Conservation (phyloP, 2,329 filamentous ascomycete genomes). For the Didymella keratinophila region DNA sequence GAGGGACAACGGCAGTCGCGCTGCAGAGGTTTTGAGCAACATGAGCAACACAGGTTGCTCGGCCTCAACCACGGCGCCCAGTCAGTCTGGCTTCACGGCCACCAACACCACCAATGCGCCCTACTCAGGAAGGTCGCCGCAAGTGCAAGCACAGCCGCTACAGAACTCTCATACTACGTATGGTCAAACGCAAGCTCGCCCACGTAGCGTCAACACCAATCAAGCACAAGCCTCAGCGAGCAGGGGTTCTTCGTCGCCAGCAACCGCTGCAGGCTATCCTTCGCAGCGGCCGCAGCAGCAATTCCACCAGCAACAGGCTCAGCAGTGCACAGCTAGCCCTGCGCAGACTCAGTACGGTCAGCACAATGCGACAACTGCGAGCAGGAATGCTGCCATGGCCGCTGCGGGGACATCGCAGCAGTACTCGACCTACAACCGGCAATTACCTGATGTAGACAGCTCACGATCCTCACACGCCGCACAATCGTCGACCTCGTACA, state of each 20-base stretch:
- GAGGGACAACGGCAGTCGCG: slow-evolving; percentile 38
- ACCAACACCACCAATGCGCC: slow-evolving; percentile 31
- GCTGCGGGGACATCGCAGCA: slow-evolving; percentile 27
- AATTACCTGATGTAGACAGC: slow-evolving; percentile 34
- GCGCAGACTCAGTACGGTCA: slow-evolving; percentile 37
- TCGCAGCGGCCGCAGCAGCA: slow-evolving; percentile 36
- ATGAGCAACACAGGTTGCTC: slow-evolving; percentile 45
- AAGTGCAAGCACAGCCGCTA: slow-evolving; percentile 31
- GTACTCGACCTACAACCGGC: slow-evolving; percentile 34
- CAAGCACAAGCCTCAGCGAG: slow-evolving; percentile 25
- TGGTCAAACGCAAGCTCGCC: slow-evolving; percentile 37
- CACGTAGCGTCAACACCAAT: slow-evolving; percentile 40
- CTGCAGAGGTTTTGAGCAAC: slow-evolving; percentile 45
- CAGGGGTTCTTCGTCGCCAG: slow-evolving; percentile 36
- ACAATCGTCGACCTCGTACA: slow-evolving; percentile 30
- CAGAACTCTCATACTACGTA: slow-evolving; percentile 27
- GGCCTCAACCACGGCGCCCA: slow-evolving; percentile 24
- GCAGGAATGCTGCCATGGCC: slow-evolving; percentile 21
- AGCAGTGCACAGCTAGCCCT: slow-evolving; percentile 40
- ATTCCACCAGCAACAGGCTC: slow-evolving; percentile 33
- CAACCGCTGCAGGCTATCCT: slow-evolving; percentile 33
- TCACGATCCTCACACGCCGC: slow-evolving; percentile 25
- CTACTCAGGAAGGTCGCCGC: slow-evolving; percentile 29
- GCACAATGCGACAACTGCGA: slow-evolving; percentile 18
- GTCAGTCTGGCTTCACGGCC: slow-evolving; percentile 34